Evolutionary conservation across 805 yeast species (phyloP).

Genomic region (Suhomyces sp.): DNA sequence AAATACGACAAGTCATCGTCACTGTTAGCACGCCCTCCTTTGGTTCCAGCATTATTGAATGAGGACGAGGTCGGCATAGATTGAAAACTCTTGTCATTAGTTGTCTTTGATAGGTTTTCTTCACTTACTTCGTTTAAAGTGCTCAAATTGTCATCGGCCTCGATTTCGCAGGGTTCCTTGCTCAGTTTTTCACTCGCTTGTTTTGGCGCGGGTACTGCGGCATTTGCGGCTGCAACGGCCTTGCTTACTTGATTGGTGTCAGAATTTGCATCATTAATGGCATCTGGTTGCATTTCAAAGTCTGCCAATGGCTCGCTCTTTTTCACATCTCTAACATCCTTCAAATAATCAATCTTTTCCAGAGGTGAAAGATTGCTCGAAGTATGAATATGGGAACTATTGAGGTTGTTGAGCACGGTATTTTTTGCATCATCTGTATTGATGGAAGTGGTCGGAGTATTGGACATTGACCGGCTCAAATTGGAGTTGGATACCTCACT

Average conservation of each 20-base stretch:
- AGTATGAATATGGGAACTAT: neutral
- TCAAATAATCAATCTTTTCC: neutral
- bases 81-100: neutral
- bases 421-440: constrained; percentile 11
- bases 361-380: neutral
- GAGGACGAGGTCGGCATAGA: neutral
- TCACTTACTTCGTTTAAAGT: constrained; percentile 5
- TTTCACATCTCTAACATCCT: neutral
- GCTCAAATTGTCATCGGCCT: constrained; percentile 2
- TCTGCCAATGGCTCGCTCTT: neutral
- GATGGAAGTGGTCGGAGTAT: constrained; percentile 33
- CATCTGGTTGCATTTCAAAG: neutral
- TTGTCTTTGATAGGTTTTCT: constrained; percentile 3
- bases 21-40: neutral
- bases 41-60: neutral
- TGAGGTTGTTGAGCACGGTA: neutral
- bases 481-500: constrained; percentile 15
- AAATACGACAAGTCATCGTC: constrained; percentile 1
- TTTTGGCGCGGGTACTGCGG: neutral
- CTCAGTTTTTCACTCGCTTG: neutral
- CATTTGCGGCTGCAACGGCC: neutral
- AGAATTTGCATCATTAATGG: neutral
- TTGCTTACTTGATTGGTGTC: neutral
- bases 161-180: neutral
- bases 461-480: constrained; percentile 21